These are phyloP conservation scores for Pestalotiopsis sp. DNA, from an alignment of 2,329 filamentous ascomycete species.

Conservation along the genomic window DNA sequence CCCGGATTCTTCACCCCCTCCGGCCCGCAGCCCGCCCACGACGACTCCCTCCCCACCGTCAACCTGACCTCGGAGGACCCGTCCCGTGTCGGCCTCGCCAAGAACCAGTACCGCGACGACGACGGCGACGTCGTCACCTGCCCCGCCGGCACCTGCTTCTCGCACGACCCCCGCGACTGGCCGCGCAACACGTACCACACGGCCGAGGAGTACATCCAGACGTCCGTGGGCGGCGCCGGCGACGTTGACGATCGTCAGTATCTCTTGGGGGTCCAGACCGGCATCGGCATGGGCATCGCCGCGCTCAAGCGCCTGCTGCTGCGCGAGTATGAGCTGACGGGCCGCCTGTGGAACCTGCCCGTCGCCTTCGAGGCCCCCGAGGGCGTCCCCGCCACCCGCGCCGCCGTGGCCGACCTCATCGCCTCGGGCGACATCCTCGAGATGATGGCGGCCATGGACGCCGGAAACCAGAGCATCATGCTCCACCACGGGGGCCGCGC, in stretches of 20 bases:
- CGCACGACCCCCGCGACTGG: background rate
- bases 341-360: constrained; percentile 14
- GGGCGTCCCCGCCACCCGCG: background rate
- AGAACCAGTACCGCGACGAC: background rate
- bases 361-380: background rate
- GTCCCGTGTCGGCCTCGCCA: background rate
- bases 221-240: background rate
- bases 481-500: background rate
- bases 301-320: constrained; percentile 18
- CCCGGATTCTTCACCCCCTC: no score
- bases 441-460: background rate
- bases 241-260: constrained; percentile 17
- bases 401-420: background rate
- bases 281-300: constrained; percentile 23
- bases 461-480: background rate
- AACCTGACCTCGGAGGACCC: no score
- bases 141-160: background rate
- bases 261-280: constrained; percentile 22
- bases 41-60: no score
- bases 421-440: background rate
- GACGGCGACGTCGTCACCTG: no score
- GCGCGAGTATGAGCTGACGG: constrained; percentile 17
- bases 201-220: background rate
- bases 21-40: no score
- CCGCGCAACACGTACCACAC: background rate